Base-by-base conservation (phyloP, 805 yeast species). In the Myxozyma geophila region DNA sequence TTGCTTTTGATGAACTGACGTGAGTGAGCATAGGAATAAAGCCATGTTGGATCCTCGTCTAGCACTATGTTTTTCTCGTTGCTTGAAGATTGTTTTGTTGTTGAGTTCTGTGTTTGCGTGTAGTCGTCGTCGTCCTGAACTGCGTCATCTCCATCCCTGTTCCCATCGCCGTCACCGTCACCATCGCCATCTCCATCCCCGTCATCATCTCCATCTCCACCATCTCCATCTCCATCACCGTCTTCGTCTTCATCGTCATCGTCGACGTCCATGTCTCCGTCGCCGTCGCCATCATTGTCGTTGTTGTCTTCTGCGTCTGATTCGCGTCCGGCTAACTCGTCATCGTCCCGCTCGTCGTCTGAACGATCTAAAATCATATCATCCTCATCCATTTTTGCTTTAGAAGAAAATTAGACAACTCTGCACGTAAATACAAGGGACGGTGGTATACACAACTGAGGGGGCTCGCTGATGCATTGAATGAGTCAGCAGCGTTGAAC, bases 221-320 rank as follows among this genome's bases (percentile, higher is more conserved):
- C 75, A 1, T 69, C 74, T 9, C 71, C 73, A 7, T 68, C 75
- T 1, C 68, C 74, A 2, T 70, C 76, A 10, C 70, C 75, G 13
- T 54, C 60, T 9, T 53, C 63, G 17, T 57, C 67, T 1, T 64
- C 72, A 7, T 47, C 64, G 12, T 66, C 70, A 36, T 47, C 67
- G 15, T 64, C 70, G 36, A 40, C 69, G 7, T 58, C 71, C 1
- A 63, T 71, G 13, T 67, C 71, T 23, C 44, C 70, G 10, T 67
- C 73, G 3, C 67, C 74, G 7, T 70, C 70, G 7, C 28, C 28
- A 28, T 28, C 28, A 5, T 62, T 74, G 28, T 69, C 70, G 37
- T 70, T 68, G 15, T 71, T 71, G n/a, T 75, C 78, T 15, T 70
- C 71, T 8, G 72, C 75, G 7, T 71, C 75, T 12, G 60, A 69